These are phyloP conservation scores for Mortierella sp. DNA, from an alignment of 371 early-diverging fungal species.

Conservation along the genomic window DNA sequence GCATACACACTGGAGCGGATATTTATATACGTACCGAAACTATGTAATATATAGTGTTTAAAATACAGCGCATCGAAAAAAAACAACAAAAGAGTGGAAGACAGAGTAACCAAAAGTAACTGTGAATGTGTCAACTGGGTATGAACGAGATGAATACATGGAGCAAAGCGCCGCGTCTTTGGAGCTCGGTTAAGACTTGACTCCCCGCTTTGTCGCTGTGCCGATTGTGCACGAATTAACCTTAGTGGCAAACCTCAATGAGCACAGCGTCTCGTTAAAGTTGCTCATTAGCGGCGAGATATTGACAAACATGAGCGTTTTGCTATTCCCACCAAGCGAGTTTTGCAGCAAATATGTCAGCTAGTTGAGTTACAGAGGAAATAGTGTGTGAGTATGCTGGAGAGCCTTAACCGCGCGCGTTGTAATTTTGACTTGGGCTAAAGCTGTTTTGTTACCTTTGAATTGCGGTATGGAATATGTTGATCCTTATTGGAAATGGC, in stretches of 20 bases:
- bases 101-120: background rate
- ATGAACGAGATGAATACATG: background rate
- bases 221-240: constrained; percentile 84
- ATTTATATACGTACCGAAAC: background rate
- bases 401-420: too few relatives aligned
- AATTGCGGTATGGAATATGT: constrained; percentile 98
- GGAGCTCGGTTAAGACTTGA: background rate
- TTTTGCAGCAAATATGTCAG: constrained; percentile 95
- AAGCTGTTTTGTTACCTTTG: constrained; percentile 75
- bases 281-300: constrained; percentile 83
- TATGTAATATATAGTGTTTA: background rate
- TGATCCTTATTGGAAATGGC: constrained; percentile 87
- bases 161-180: background rate
- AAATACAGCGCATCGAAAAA: background rate
- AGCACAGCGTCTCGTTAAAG: constrained; percentile 92
- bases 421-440: too few relatives aligned
- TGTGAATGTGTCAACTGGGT: constrained; percentile 2
- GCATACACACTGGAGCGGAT: background rate
- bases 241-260: constrained; percentile 97
- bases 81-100: background rate
- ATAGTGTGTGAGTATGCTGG: background rate
- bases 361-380: constrained; percentile 21
- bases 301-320: constrained; percentile 99
- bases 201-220: constrained; percentile 63
- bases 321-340: constrained; percentile 94